phyloP scores from a whole-genome alignment of 2,329 filamentous ascomycete genomes.

The Penicillium sp. region DNA sequence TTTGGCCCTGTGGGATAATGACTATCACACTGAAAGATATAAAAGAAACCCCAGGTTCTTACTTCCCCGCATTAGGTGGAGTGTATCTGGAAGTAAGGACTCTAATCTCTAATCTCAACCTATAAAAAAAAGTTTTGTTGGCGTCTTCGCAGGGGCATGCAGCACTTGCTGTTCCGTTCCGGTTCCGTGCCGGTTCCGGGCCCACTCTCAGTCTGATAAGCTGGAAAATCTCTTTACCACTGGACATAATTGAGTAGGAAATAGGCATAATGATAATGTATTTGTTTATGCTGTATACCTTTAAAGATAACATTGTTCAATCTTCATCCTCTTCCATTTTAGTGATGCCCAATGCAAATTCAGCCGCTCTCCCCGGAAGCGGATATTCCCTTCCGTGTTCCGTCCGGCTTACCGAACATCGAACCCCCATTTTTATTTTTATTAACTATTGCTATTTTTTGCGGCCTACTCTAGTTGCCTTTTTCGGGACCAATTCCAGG shows the following conservation, averaged over 20 bases:
- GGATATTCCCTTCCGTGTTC: background rate
- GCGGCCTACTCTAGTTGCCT: no score
- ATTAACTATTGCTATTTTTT: no score
- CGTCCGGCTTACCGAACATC: background rate
- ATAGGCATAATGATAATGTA: rapidly evolving
- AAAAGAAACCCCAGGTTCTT: background rate
- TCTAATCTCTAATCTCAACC: background rate
- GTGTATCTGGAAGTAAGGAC: background rate
- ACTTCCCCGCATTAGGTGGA: slow-evolving; percentile 1
- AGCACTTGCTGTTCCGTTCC: background rate
- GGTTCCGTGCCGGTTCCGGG: background rate
- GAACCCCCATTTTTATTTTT: no score
- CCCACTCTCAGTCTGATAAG: background rate
- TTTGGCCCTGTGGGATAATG: background rate
- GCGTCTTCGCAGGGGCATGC: background rate
- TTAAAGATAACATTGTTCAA: background rate
- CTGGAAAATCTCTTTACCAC: background rate
- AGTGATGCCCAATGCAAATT: background rate
- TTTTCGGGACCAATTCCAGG: no score
- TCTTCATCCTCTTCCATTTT: background rate
- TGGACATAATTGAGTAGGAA: background rate
- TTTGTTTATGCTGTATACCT: no score
- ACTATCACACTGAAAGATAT: background rate
- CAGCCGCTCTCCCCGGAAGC: background rate
- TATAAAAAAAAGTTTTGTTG: background rate